A percentile compares a stretch with the other conserved stretches of the same genome.
Conservation (phyloP, 2,329 filamentous ascomycete genomes). For the Cercospora sp. region DNA sequence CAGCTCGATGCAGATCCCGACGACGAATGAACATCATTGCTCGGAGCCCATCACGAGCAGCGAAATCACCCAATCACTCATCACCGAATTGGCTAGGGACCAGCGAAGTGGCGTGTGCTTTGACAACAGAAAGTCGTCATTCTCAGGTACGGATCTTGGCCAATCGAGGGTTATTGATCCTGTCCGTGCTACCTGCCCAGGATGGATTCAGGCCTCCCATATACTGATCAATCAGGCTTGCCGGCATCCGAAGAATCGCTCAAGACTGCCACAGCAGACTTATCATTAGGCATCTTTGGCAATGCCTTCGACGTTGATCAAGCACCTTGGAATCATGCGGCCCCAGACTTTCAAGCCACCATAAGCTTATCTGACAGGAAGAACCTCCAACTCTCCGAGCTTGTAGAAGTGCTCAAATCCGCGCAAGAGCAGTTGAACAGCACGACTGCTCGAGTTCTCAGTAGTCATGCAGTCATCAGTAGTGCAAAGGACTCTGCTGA, state of each 20-base stretch:
- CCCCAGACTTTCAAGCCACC: constrained; percentile 11
- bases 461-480: background rate
- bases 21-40: background rate
- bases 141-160: constrained; percentile 1
- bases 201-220: constrained; percentile 3
- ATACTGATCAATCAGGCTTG: background rate
- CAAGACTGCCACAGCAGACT: constrained; percentile 5
- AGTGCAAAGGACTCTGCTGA: background rate
- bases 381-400: constrained; percentile 3
- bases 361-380: background rate
- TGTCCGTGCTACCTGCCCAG: background rate
- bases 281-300: background rate
- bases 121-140: background rate
- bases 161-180: constrained; percentile 7
- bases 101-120: background rate
- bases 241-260: constrained; percentile 1
- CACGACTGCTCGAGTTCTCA: background rate
- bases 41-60: background rate
- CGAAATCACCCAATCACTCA: background rate
- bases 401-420: background rate
- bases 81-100: background rate
- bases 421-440: background rate
- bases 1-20: background rate
- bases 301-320: background rate
- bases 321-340: constrained; percentile 4